Percentiles rank a stretch among this genome's conserved stretches.
These are phyloP conservation scores for Salvia miltiorrhiza DNA, from an alignment of 257 asterid species.

Conservation along the genomic window DNA sequence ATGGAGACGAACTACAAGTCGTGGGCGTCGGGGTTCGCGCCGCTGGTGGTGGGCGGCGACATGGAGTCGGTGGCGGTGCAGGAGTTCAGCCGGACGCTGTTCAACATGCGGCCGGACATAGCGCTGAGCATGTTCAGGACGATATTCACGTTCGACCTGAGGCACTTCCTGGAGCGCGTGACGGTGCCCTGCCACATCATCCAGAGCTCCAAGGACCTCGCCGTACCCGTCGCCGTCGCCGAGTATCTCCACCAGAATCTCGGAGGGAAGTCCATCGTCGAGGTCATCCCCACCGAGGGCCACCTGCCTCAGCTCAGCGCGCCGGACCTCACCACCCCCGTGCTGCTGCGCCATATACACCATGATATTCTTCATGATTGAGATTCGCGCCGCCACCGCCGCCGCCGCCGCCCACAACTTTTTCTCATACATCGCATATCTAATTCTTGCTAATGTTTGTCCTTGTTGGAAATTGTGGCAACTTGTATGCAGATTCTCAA, in stretches of 20 bases:
- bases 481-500: too few species aligned
- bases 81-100: slow-evolving; percentile 69
- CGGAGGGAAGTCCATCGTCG: slow-evolving; percentile 61
- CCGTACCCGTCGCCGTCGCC: slow-evolving; percentile 65
- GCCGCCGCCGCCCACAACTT: too few species aligned
- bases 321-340: slow-evolving; percentile 55
- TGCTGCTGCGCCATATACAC: slow-evolving; percentile 55
- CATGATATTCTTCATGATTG: slow-evolving; percentile 30
- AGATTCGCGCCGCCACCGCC: background rate
- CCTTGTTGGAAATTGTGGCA: too few species aligned
- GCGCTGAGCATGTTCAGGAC: slow-evolving; percentile 58
- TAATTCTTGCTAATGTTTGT: too few species aligned
- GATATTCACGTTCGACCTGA: slow-evolving; percentile 45
- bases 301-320: slow-evolving; percentile 78
- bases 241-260: slow-evolving; percentile 72
- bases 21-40: slow-evolving; percentile 71
- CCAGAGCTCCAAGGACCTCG: slow-evolving; percentile 69
- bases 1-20: slow-evolving; percentile 67
- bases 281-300: slow-evolving; percentile 63
- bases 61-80: slow-evolving; percentile 73
- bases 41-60: slow-evolving; percentile 68
- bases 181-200: slow-evolving; percentile 74
- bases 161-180: slow-evolving; percentile 42
- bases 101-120: slow-evolving; percentile 80
- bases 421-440: too few species aligned